These are phyloP conservation scores for Leccinum subrobustum DNA, from an alignment of 1,284 basidiomycete species.

Conservation along the genomic window DNA sequence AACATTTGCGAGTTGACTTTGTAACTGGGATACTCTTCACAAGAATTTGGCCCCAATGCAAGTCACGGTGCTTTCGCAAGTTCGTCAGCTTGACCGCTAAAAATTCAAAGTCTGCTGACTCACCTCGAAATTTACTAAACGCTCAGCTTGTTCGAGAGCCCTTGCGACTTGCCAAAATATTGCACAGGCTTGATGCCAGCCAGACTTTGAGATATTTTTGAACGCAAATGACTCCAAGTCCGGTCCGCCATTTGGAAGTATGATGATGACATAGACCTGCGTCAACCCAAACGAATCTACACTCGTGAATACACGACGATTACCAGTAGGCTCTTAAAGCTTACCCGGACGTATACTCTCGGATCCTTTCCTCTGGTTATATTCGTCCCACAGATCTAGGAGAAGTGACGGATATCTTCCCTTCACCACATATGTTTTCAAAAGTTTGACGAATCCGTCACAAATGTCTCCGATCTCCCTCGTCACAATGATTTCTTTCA, in stretches of 20 bases:
- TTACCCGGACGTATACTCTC: conserved; percentile 87
- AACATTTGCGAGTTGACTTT: conserved; percentile 25
- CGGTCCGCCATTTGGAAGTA: conserved; percentile 84
- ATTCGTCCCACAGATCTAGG: conserved; percentile 86
- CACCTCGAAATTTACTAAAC: conserved; percentile 83
- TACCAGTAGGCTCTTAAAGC: background rate
- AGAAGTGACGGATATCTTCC: conserved; percentile 82
- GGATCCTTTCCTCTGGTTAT: conserved; percentile 66
- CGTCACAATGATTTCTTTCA: conserved; percentile 88
- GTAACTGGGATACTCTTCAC: conserved; percentile 54
- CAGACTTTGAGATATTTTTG: conserved; percentile 40
- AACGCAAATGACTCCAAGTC: conserved; percentile 87
- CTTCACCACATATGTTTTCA: conserved; percentile 81
- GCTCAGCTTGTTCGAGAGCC: conserved; percentile 78
- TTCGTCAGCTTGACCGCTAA: conserved; percentile 8
- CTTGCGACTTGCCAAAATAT: conserved; percentile 90
- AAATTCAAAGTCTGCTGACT: conserved; percentile 18
- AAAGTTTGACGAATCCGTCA: conserved; percentile 74
- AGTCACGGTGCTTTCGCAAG: conserved; percentile 80
- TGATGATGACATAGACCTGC: conserved; percentile 86
- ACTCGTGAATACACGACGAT: conserved; percentile 10
- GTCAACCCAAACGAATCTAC: conserved; percentile 69
- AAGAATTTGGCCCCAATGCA: conserved; percentile 98
- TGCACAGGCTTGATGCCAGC: conserved; percentile 85
- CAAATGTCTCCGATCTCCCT: conserved; percentile 72